A percentile compares a stretch with the other conserved stretches of the same genome.
Conservation (phyloP, 2,329 filamentous ascomycete genomes). For the Thielaviopsis punctulata region DNA sequence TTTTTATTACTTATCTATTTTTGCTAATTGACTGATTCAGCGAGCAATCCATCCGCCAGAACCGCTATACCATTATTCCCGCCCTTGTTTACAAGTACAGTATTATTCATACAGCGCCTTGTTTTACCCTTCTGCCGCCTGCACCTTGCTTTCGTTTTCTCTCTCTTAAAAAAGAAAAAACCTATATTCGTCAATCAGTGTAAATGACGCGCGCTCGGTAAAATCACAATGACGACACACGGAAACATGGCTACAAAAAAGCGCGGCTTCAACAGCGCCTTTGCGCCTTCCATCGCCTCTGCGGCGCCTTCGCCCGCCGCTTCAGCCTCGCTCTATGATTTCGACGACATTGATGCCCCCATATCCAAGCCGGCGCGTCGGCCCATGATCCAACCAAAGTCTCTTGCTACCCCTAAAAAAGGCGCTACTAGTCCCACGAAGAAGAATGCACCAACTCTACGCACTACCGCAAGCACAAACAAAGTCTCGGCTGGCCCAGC, state of each 20-base stretch:
- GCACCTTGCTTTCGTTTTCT: too few relatives aligned
- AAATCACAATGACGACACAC: slow-evolving; percentile 6
- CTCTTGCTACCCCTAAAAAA: slow-evolving; percentile 1
- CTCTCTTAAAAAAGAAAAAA: too few relatives aligned
- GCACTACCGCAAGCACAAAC: neutral
- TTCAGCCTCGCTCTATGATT: slow-evolving; percentile 10
- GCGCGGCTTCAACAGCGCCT: slow-evolving; percentile 11
- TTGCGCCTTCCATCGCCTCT: slow-evolving; percentile 9
- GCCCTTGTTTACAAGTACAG: too few relatives aligned
- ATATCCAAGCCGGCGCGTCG: neutral
- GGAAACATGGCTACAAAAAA: slow-evolving; percentile 13
- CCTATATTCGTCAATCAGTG: too few relatives aligned
- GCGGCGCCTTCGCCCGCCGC: slow-evolving; percentile 2
- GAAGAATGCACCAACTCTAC: neutral
- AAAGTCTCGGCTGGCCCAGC: slow-evolving; percentile 13
- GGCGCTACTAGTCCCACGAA: neutral
- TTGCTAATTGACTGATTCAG: too few relatives aligned
- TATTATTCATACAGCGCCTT: too few relatives aligned
- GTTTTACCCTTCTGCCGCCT: too few relatives aligned
- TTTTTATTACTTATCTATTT: too few relatives aligned
- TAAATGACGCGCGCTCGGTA: neutral
- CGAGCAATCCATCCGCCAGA: too few relatives aligned
- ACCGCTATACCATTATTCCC: too few relatives aligned
- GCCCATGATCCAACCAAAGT: slow-evolving; percentile 6
- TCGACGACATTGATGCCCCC: slow-evolving; percentile 10